phyloP scores from a whole-genome alignment of 2,329 filamentous ascomycete species.

The Saccharata proteae region DNA sequence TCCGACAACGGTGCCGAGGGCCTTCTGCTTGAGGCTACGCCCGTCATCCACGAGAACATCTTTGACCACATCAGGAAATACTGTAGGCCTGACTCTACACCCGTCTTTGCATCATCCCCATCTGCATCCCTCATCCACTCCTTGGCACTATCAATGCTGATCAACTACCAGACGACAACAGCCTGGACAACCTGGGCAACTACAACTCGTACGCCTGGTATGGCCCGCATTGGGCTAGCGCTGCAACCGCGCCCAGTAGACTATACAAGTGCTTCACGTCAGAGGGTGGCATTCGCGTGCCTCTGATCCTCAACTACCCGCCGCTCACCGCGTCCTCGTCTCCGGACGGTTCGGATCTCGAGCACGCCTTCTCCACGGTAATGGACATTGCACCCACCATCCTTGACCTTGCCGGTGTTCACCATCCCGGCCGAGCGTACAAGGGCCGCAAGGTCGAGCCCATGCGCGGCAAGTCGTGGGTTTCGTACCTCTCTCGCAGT shows the following conservation, averaged over 20 bases:
- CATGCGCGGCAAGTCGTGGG: conserved; percentile 20
- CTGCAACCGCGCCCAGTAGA: conserved; percentile 13
- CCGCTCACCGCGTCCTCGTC: conserved; percentile 8
- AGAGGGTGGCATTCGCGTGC: conserved; percentile 24
- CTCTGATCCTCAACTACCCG: conserved; percentile 24
- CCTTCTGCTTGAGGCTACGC: conserved; percentile 16
- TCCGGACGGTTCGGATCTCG: conserved; percentile 11
- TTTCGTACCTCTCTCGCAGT: conserved; percentile 13
- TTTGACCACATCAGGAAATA: conserved; percentile 21
- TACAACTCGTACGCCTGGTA: conserved; percentile 26
- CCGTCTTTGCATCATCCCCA: no score
- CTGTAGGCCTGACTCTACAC: conserved; percentile 10
- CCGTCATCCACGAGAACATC: conserved; percentile 22
- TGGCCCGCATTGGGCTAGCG: conserved; percentile 21
- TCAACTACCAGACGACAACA: conserved; percentile 22
- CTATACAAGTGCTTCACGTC: conserved; percentile 14
- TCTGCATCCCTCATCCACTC: no score
- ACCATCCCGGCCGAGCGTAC: conserved; percentile 19
- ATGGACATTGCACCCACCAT: conserved; percentile 27
- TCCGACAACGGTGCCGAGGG: conserved; percentile 28
- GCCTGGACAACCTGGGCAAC: conserved; percentile 23
- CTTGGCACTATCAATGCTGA: no score
- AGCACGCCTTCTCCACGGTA: conserved; percentile 24
- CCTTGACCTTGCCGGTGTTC: conserved; percentile 21
- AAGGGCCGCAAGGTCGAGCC: conserved; percentile 20